Conservation (phyloP, 345 rosid species). For the Salix suchowensis region DNA sequence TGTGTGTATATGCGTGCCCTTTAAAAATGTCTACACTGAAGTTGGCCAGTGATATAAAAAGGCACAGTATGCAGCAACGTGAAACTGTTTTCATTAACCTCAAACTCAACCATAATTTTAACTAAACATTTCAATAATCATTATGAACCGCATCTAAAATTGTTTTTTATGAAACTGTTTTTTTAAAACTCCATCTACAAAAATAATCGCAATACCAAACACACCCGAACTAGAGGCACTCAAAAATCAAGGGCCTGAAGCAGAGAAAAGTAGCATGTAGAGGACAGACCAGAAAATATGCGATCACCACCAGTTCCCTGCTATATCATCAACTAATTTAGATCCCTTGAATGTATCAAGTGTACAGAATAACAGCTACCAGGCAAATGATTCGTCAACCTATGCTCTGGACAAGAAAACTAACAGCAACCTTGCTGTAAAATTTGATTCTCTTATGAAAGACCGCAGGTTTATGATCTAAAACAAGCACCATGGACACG, state of each 20-base stretch:
- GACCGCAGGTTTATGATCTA: constrained; percentile 1
- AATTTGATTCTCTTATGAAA: not conserved
- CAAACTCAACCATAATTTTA: no score
- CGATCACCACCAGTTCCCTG: not conserved
- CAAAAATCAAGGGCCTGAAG: not conserved
- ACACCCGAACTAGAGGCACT: not conserved
- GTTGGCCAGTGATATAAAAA: no score
- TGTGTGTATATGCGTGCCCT: no score
- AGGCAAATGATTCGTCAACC: not conserved
- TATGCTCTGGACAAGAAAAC: not conserved
- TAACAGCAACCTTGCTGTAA: not conserved
- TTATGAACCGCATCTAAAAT: no score
- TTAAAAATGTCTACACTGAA: no score
- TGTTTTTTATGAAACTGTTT: no score
- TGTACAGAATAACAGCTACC: not conserved
- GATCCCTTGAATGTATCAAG: not conserved
- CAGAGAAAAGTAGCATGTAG: not conserved
- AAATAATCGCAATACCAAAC: no score
- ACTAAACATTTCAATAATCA: no score
- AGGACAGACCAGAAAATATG: not conserved
- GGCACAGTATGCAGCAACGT: no score
- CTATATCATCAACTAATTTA: not conserved
- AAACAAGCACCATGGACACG: not conserved
- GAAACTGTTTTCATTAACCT: no score
- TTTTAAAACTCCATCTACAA: no score